Percentiles rank a stretch among this genome's conserved stretches.
phyloP scores from a whole-genome alignment of 306 rosid species.

The Ziziphus jujuba region DNA sequence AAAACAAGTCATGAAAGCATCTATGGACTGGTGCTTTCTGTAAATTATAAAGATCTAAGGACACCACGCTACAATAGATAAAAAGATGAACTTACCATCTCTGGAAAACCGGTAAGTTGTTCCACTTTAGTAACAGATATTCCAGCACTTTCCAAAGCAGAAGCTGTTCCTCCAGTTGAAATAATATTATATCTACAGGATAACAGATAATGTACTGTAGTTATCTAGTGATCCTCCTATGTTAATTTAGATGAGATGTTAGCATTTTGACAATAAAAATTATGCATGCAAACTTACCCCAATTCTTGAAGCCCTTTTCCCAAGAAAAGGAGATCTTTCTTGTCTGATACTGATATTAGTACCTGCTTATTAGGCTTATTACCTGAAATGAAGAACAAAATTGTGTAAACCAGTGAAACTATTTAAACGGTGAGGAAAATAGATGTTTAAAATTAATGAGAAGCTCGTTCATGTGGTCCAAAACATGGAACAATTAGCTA shows the following conservation, averaged over 20 bases:
- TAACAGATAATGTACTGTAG: background rate
- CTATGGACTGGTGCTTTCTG: too few relatives aligned
- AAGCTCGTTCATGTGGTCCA: background rate
- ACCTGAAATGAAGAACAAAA: constrained; percentile 42
- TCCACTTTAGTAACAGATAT: constrained; percentile 86
- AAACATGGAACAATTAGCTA: too few relatives aligned
- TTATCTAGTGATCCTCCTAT: too few relatives aligned
- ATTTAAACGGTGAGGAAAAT: too few relatives aligned
- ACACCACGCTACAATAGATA: background rate
- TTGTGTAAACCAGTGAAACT: too few relatives aligned
- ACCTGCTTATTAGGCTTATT: constrained; percentile 69
- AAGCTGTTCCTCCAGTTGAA: constrained; percentile 95
- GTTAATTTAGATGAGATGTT: too few relatives aligned
- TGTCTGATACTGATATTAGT: constrained; percentile 86
- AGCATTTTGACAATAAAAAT: background rate
- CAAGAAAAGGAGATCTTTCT: constrained; percentile 70
- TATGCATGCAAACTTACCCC: constrained; percentile 51
- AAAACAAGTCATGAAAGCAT: background rate
- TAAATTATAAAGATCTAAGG: too few relatives aligned
- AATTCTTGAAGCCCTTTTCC: constrained; percentile 79
- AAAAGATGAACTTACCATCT: constrained; percentile 61
- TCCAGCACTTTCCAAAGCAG: constrained; percentile 78
- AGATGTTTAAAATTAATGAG: background rate
- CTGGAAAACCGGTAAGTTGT: constrained; percentile 82
- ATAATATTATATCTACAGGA: constrained; percentile 70